A percentile compares a stretch with the other conserved stretches of the same genome.
Conservation (phyloP, 176 grass and related monocot genomes). For the Puya raimondii region DNA sequence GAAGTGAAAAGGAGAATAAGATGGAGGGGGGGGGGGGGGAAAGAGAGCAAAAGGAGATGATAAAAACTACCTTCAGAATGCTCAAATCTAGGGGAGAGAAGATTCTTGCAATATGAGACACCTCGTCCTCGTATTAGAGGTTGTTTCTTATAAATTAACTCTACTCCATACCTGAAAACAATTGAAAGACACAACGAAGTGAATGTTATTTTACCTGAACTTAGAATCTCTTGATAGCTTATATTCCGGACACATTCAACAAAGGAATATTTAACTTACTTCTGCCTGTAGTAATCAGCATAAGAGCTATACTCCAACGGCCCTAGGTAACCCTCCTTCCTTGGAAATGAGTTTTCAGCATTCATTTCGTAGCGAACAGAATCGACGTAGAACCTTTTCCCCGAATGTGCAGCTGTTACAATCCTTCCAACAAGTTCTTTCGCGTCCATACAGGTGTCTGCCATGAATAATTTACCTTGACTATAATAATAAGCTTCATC, state of each 20-base stretch:
- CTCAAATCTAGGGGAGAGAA: constrained; percentile 96
- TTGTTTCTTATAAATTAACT: constrained; percentile 95
- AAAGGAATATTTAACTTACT: constrained; percentile 44
- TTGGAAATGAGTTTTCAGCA: constrained; percentile 94
- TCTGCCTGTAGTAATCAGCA: constrained; percentile 96
- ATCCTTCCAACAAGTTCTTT: constrained; percentile 84
- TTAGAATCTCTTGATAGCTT: too few species aligned
- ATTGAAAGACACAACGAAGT: constrained; percentile 15
- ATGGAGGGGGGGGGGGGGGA: too few species aligned
- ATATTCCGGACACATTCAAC: neutral
- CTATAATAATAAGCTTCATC: constrained; percentile 35
- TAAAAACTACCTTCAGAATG: constrained; percentile 70
- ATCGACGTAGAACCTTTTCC: constrained; percentile 97
- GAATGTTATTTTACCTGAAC: too few species aligned
- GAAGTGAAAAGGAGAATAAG: too few species aligned
- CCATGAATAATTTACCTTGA: constrained; percentile 65
- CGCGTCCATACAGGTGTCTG: constrained; percentile 77
- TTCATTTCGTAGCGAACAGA: constrained; percentile 82
- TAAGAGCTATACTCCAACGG: constrained; percentile 90
- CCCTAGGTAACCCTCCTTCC: constrained; percentile 92
- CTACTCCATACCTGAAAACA: constrained; percentile 73
- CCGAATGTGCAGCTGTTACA: constrained; percentile 92
- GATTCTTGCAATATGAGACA: constrained; percentile 99
- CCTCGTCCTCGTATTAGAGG: constrained; percentile 94
- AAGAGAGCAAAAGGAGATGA: neutral